Evolutionary conservation across 352 stramenopile species (phyloP).

Genomic region (Pythium graminicola): DNA sequence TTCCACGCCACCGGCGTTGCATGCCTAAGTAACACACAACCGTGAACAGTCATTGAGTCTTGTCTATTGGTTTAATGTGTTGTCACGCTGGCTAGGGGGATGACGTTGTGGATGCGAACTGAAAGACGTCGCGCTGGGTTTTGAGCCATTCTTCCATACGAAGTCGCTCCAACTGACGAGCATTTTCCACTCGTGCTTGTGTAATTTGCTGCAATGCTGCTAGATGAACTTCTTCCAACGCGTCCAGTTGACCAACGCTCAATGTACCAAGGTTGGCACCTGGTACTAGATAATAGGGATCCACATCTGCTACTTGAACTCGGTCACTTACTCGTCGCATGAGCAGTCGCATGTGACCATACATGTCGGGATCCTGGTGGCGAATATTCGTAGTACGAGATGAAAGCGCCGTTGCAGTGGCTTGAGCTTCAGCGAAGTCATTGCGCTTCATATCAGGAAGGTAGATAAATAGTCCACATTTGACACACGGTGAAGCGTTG

Average conservation of each 20-base stretch:
- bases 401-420: slow-evolving; percentile 39
- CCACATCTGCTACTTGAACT: slow-evolving; percentile 36
- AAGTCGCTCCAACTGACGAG: slow-evolving; percentile 50
- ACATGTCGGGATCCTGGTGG: slow-evolving; percentile 1
- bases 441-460: slow-evolving; percentile 50
- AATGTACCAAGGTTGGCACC: slow-evolving; percentile 38
- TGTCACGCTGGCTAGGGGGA: not conserved
- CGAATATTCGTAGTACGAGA: not conserved
- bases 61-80: not conserved
- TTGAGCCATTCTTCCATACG: slow-evolving; percentile 71
- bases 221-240: slow-evolving; percentile 59
- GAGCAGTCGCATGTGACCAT: slow-evolving; percentile 36
- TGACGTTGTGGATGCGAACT: slow-evolving; percentile 24
- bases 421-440: slow-evolving; percentile 57
- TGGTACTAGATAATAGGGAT: slow-evolving; percentile 42
- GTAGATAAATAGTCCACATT: slow-evolving; percentile 40
- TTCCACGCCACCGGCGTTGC: slow-evolving; percentile 12
- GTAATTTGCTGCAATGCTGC: slow-evolving; percentile 51
- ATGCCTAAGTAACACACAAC: slow-evolving; percentile 11
- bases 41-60: not conserved
- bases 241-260: slow-evolving; percentile 73
- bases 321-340: slow-evolving; percentile 35
- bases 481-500: slow-evolving; percentile 40
- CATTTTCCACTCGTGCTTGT: slow-evolving; percentile 50
- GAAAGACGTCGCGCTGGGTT: slow-evolving; percentile 53